Conservation (phyloP, 2,329 filamentous ascomycete genomes). For the Thelonectria rubi region DNA sequence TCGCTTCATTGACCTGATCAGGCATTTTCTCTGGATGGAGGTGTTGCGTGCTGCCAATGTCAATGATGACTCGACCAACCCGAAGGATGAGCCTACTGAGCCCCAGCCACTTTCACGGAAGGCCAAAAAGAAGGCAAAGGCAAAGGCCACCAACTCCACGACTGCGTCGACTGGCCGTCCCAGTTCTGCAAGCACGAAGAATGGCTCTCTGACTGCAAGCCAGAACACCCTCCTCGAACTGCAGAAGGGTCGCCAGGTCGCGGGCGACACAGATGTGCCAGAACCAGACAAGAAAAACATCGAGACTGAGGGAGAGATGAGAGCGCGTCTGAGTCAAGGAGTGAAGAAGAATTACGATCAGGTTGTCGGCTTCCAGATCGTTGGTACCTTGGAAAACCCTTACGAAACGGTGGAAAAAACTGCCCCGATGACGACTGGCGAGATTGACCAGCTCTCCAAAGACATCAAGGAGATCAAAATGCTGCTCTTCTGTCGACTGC, state of each 20-base stretch:
- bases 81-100: constrained; percentile 9
- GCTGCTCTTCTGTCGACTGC: constrained; percentile 41
- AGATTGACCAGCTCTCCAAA: constrained; percentile 36
- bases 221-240: constrained; percentile 35
- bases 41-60: not conserved
- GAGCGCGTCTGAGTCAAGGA: constrained; percentile 38
- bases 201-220: not conserved
- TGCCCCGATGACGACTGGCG: constrained; percentile 39
- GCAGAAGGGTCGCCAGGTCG: not conserved
- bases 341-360: constrained; percentile 40
- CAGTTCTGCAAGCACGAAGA: not conserved
- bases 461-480: constrained; percentile 44
- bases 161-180: too few relatives aligned
- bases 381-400: constrained; percentile 42
- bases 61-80: not conserved
- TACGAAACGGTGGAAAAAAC: constrained; percentile 37
- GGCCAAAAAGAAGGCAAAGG: constrained; percentile 33
- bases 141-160: constrained; percentile 6
- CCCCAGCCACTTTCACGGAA: constrained; percentile 19
- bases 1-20: constrained; percentile 43
- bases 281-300: constrained; percentile 43
- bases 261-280: not conserved
- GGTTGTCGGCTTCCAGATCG: constrained; percentile 31
- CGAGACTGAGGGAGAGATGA: constrained; percentile 43
- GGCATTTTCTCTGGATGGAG: constrained; percentile 43